Evolutionary conservation across 805 yeast genomes (phyloP), one percentile per base, ranked within the genome.

Genomic region (Blastobotrys peoriensis): DNA sequence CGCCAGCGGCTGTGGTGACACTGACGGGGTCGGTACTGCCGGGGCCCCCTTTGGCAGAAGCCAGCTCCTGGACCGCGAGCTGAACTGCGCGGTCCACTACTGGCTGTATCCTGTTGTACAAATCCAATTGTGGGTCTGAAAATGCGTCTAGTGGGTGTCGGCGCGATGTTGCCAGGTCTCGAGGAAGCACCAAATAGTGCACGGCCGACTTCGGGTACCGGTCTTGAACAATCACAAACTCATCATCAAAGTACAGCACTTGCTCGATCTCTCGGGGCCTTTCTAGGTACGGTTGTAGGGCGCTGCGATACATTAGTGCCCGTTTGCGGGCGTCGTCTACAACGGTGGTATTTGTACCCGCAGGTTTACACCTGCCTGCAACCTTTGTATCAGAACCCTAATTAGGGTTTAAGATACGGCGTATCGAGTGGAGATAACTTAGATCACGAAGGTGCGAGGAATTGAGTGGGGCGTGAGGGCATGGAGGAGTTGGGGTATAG

Each of bases 151-250:
- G 58, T 6, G 93, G 93, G 51, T 75, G 75, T 23, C 55, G 45
- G 10, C 52, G 59, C 1, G 85, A 33, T 18, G 23, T 23, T 70
- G 52, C 36, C 0, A 49, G 48, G 41, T 67, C 64, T 50, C 79
- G 65, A 1, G 93, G 88, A 27, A 85, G 60, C 1, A 86, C 64
- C 38, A 85, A 65, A 46, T 69, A 72, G 60, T 85, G 95, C 30
- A 74, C 63, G 3, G 63, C 47, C 0, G 88, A 66, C 59, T 85
- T 85, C 3, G 89, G 86, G 56, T 66, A 85, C 23, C 57, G 58
- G 58, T 85, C 95, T 34, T 63, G 61, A 9, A 85, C 67, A 3
- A 84, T 75, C 2, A 77, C 73, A 10, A 71, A 79, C 30, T 74
- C 62, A 0, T 70, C 73, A 47, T 83, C 83, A 43, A 63, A 58